Evolutionary conservation across 805 yeast genomes (phyloP).

Genomic region (Nakazawaea ambrosiae): DNA sequence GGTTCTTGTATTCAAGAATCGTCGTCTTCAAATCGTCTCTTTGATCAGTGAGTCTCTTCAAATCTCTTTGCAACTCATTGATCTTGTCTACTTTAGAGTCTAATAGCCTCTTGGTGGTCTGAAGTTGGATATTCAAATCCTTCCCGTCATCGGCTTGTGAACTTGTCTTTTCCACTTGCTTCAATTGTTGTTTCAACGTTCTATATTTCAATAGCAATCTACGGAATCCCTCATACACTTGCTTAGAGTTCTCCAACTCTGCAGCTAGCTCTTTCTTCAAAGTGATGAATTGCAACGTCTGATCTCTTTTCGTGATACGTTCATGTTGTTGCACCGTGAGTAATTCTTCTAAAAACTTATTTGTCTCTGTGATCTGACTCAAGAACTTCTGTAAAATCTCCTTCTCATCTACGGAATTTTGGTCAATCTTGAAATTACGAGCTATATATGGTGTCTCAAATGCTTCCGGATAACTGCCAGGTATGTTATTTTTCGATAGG

Average conservation of each 20-base stretch:
- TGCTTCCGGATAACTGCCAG: conserved; percentile 8
- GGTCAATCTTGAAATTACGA: conserved; percentile 2
- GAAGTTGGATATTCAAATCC: conserved; percentile 5
- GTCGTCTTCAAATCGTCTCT: conserved; percentile 13
- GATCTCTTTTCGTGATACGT: conserved; percentile 6
- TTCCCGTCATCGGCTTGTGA: neutral
- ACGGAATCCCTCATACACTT: conserved; percentile 26
- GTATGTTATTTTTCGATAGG: neutral
- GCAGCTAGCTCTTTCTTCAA: conserved; percentile 20
- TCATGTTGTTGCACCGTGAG: conserved; percentile 14
- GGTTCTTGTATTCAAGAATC: conserved; percentile 9
- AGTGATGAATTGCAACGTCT: conserved; percentile 14
- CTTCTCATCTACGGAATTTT: neutral
- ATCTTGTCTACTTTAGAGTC: conserved; percentile 13
- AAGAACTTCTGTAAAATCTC: conserved; percentile 9
- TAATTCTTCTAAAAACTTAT: conserved; percentile 19
- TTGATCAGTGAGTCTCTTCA: conserved; percentile 18
- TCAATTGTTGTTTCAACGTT: conserved; percentile 14
- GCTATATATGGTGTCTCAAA: conserved; percentile 10
- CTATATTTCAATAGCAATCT: conserved; percentile 24
- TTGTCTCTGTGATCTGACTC: conserved; percentile 13
- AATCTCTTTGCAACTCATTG: conserved; percentile 14
- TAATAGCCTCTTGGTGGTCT: conserved; percentile 19
- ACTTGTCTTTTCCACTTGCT: neutral
- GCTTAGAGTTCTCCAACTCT: conserved; percentile 23